Evolutionary conservation across 2,329 filamentous ascomycete species (phyloP), one percentile per base, ranked within the genome.

Genomic region (Sphaerulina populicola): DNA sequence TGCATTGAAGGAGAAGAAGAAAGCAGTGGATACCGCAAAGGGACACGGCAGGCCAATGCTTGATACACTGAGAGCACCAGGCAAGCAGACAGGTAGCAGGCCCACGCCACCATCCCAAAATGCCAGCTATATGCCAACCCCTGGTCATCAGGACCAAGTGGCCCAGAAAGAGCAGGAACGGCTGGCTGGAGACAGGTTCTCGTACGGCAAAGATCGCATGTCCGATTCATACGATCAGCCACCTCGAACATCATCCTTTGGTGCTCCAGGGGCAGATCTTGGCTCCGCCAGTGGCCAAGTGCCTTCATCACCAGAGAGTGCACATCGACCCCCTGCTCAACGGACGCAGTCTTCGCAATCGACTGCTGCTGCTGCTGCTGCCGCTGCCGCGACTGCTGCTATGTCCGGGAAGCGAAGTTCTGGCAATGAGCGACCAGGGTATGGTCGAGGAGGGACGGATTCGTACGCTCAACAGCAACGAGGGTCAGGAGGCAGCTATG

Each of bases 1-100:
- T 57, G 88, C 90, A 44, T 86, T 96, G 61, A 81, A 88, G 64
- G 82, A 82, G 44, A 83, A 86, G 53, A 94, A 90, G 71, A 81
- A 82, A 5, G 23, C 23, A 6, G 31, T 35, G 31, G 31, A 35
- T 12, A 35, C 10, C 12, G 31, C 31, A n/a, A 35, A 35, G 31
- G 31, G 31, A 35, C 31, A 35, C 12, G 31, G 31, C 12, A 35
- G 31, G 31, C 31, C 31, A 1, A 35, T 35, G 31, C 31, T 35
- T n/a, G 31, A 35, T 63, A 88, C 84, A 2, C 71, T 91, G 54
- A 78, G 88, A 48, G 73, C 77, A 30, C 58, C 57, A 9, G 52
- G 56, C 6, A 52, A 43, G 10, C 44, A 57, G 27, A 65, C 68
- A 21, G 69, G 70, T 50, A 69, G 70, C 41, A 65, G 72, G 53